Percentiles rank a stretch among this genome's conserved stretches.
These are phyloP conservation scores for Huntiella bhutanensis DNA, from an alignment of 2,329 filamentous ascomycete species.

Conservation along the genomic window DNA sequence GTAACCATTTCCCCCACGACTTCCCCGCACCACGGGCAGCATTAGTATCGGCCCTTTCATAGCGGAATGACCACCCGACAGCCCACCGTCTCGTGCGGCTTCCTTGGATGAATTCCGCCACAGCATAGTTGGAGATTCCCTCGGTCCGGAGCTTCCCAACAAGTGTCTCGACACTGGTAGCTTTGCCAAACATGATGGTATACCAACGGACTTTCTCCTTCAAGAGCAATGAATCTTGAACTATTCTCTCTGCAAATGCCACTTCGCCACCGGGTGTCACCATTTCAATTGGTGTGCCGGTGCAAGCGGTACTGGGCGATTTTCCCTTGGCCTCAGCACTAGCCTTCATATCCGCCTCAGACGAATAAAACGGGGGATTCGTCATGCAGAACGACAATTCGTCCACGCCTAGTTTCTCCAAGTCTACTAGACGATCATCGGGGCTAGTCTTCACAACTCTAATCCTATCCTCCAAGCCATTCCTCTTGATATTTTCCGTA, in stretches of 20 bases:
- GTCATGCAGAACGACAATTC: constrained; percentile 73
- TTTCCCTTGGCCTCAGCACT: constrained; percentile 47
- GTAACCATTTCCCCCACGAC: constrained; percentile 23
- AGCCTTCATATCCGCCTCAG: constrained; percentile 44
- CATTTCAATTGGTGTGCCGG: constrained; percentile 71
- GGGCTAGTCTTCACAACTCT: constrained; percentile 36
- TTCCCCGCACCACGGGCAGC: constrained; percentile 26
- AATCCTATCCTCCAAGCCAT: constrained; percentile 46
- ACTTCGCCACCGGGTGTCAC: constrained; percentile 62
- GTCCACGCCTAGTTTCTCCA: constrained; percentile 31
- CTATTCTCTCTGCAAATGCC: constrained; percentile 51
- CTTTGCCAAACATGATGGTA: constrained; percentile 74
- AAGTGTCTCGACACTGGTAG: constrained; percentile 44
- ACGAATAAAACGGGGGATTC: constrained; percentile 89
- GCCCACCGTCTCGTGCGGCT: constrained; percentile 70
- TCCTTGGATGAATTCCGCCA: constrained; percentile 63
- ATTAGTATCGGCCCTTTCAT: constrained; percentile 38
- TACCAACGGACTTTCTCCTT: constrained; percentile 60
- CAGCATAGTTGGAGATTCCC: constrained; percentile 54
- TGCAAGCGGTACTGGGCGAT: constrained; percentile 53
- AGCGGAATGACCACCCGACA: constrained; percentile 67
- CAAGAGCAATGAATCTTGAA: constrained; percentile 47
- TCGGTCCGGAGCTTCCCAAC: constrained; percentile 39
- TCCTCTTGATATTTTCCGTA: constrained; percentile 44
- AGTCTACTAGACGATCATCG: constrained; percentile 40